Base-by-base conservation (phyloP, 2,329 filamentous ascomycete genomes). In the Neopestalotiopsis rosae region DNA sequence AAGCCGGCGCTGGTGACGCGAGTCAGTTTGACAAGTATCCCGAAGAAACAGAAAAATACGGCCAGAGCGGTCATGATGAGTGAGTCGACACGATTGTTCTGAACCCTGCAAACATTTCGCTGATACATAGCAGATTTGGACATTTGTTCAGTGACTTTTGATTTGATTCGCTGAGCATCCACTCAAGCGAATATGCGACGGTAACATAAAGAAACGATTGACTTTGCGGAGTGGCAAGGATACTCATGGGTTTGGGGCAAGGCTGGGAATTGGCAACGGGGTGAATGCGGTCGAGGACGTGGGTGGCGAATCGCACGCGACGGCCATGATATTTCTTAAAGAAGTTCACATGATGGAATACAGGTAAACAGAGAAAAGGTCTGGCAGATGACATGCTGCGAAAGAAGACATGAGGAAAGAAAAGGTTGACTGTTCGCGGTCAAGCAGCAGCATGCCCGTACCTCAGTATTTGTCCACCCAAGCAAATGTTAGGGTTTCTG, bases 21-120 rank as follows among this genome's bases (percentile, higher is more conserved):
- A 98, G 95, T 82, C 93, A 98, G 81, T 99, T 99, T 78, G 96
- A 99, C 83, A 94, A 95, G 80, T 99, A 99, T 81, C 95, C 96
- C 1, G 96, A 99, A 81, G 96, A 99, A 81, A 94, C 93, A 59
- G 96, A 99, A 81, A 90, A 91, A 78, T 99, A 99, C 79, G 96
- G 96, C 52, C 84, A 88, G 74, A 83, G 83, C 67, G 94, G 94
- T 61, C 86, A 91, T 72, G 95, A 98, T 81, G 92, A 94, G 95
- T 98, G 87, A 85, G 95, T 92, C 67, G 61, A 71, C 61, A 57
- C 61, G 69, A 66, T 32, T 65, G 6, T 45, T 40, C n/a, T 20
- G 34, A 7, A 38, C 34, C 13, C 40, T 17, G 34, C 10, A 40
- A 12, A 2, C 32, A 17, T 42, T 1, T 62, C n/a, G 32, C 59